Evolutionary conservation across 345 rosid genomes (phyloP).

Genomic region (Citrus medica): DNA sequence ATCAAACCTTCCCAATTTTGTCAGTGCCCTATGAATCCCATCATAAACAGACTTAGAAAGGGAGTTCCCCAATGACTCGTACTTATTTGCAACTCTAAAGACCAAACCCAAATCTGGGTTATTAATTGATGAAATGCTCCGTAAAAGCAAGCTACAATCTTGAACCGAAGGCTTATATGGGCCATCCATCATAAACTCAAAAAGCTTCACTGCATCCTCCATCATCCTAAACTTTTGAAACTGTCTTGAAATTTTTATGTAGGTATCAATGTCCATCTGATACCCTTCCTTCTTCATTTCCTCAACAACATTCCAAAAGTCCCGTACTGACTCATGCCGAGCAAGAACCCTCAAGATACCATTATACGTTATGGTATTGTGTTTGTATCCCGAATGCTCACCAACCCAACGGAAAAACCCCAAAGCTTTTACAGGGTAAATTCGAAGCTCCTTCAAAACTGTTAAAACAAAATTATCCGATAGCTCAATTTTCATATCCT

Average conservation of each 20-base stretch:
- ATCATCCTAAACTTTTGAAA: slow-evolving; percentile 70
- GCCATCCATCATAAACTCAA: slow-evolving; percentile 87
- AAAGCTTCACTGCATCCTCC: slow-evolving; percentile 72
- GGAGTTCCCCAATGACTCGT: slow-evolving; percentile 43
- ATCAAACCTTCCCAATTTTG: slow-evolving; percentile 55
- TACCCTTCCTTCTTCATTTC: slow-evolving; percentile 65
- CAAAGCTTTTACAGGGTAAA: slow-evolving; percentile 48
- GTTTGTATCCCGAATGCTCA: slow-evolving; percentile 29
- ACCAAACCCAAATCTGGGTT: slow-evolving; percentile 59
- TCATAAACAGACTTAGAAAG: slow-evolving; percentile 76
- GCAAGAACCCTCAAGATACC: slow-evolving; percentile 59
- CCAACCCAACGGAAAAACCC: slow-evolving; percentile 55
- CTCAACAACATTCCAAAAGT: slow-evolving; percentile 65
- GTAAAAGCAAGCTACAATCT: slow-evolving; percentile 59
- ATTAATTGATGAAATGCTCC: slow-evolving; percentile 45
- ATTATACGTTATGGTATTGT: slow-evolving; percentile 55
- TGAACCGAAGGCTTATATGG: slow-evolving; percentile 71
- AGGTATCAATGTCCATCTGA: slow-evolving; percentile 68
- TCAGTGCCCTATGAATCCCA: slow-evolving; percentile 73
- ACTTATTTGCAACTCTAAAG: slow-evolving; percentile 57
- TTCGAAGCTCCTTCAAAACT: slow-evolving; percentile 62
- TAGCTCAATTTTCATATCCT: slow-evolving; percentile 39
- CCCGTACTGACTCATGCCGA: slow-evolving; percentile 50
- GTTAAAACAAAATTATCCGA: slow-evolving; percentile 66
- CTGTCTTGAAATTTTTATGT: slow-evolving; percentile 69